A percentile compares a stretch with the other conserved stretches of the same genome.
Conservation (phyloP, 371 early-diverging fungal species). For the Paraphysoderma sedebokerense region DNA sequence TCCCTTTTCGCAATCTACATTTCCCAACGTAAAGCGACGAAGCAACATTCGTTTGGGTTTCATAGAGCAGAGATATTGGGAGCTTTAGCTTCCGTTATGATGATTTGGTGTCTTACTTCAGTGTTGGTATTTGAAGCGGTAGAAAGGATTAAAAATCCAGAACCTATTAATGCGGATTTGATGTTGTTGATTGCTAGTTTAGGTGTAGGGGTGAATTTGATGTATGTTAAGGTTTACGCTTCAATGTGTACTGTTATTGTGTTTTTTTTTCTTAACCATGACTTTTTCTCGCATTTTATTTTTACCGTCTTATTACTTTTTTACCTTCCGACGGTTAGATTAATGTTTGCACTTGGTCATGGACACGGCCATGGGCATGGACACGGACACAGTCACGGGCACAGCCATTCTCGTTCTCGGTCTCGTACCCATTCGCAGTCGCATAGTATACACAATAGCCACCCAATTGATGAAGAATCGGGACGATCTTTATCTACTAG, state of each 20-base stretch:
- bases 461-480: too few species aligned
- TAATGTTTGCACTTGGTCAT: slow-evolving; percentile 19
- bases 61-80: slow-evolving; percentile 75
- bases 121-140: slow-evolving; percentile 22
- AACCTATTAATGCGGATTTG: slow-evolving; percentile 43
- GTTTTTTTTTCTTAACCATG: too few species aligned
- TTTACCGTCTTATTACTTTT: too few species aligned
- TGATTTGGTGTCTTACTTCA: slow-evolving; percentile 67
- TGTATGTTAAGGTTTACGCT: slow-evolving; percentile 31
- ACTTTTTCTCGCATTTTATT: too few species aligned
- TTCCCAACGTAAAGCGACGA: slow-evolving; percentile 1
- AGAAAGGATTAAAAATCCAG: slow-evolving; percentile 48
- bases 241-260: too few species aligned
- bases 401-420: too few species aligned
- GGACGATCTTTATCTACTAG: too few species aligned
- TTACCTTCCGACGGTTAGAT: slow-evolving; percentile 12
- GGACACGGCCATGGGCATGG: slow-evolving; percentile 18
- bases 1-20: not conserved
- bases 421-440: too few species aligned
- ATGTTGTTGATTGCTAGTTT: slow-evolving; percentile 54
- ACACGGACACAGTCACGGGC: slow-evolving; percentile 14
- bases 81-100: slow-evolving; percentile 55
- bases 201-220: slow-evolving; percentile 63
- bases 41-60: slow-evolving; percentile 55
- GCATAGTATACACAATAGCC: too few species aligned